Percentiles rank a stretch among this genome's conserved stretches.
These are phyloP conservation scores for Chlorella sp. DNA, from an alignment of 139 green algal species.

Conservation along the genomic window DNA sequence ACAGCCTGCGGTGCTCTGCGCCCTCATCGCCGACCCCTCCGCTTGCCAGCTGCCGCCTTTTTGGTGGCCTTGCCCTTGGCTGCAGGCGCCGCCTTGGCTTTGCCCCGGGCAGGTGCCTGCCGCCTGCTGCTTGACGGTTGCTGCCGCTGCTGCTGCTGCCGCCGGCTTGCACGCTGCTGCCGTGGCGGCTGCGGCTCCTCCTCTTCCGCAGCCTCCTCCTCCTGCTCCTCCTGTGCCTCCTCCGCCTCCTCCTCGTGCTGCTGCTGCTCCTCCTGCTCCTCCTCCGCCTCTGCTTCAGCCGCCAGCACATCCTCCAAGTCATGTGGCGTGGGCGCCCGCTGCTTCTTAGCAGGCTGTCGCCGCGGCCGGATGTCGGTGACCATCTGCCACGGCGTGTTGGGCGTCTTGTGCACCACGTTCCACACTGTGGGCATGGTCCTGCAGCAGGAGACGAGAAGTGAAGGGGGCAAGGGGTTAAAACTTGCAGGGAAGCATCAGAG, in stretches of 20 bases:
- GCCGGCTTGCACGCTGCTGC: background rate
- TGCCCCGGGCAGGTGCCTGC: background rate
- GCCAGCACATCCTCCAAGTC: conserved; percentile 18
- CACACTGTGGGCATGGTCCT: conserved; percentile 54
- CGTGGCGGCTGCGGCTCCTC: background rate
- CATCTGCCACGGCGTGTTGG: conserved; percentile 49
- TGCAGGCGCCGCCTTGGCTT: background rate
- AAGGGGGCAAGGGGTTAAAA: background rate
- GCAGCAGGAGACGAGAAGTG: background rate
- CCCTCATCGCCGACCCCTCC: conserved; percentile 7
- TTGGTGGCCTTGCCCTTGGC: conserved; percentile 1
- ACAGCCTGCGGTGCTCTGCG: no score
- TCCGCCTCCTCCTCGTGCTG: background rate
- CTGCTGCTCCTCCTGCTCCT: background rate
- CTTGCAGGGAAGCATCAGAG: no score
- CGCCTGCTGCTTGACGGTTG: background rate
- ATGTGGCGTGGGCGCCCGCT: conserved; percentile 20
- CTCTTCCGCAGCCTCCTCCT: background rate
- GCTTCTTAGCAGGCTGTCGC: conserved; percentile 17
- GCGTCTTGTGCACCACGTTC: conserved; percentile 28
- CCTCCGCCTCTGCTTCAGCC: background rate
- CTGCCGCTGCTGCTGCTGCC: background rate
- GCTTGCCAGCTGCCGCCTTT: background rate
- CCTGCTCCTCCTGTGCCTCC: background rate
- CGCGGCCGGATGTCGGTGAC: conserved; percentile 29